Evolutionary conservation across 768 basidiomycete genomes (phyloP), one percentile per base, ranked within the genome.

Genomic region (Trametopsis cervina): DNA sequence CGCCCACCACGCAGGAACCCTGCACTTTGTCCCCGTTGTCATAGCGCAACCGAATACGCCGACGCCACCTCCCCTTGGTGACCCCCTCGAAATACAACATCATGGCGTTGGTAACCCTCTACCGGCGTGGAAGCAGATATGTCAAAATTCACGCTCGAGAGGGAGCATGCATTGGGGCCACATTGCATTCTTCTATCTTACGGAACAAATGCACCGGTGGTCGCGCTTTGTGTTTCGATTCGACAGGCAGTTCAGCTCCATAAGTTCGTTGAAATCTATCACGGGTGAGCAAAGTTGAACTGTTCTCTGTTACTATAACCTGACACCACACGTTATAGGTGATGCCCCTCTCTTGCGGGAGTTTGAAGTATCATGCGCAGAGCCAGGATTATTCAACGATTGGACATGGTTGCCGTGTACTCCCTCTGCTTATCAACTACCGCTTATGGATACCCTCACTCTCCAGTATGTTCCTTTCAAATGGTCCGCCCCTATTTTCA

Each of bases 161-260:
- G 73, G 52, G 15, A 81, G 76, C 52, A 72, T 77, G 52, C 81
- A 85, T 46, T 90, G 87, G 87, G 87, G 85, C 0, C 80, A 87
- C 54, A 83, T 90, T 25, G 83, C 82, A 0, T 78, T 89, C 39
- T 88, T 75, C 61, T 90, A 89, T 60, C 65, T 90, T 18, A 80
- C 83, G 2, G 78, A 85, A 55, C 83, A 88, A 60, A 89, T 89
- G 80, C 79, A 80, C 54, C 76, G 87, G 23, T 90, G 87, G 87
- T 74, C 85, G 59, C 73, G 86, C 20, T 90, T 90, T 56, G 75
- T 89, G 10, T 89, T 90, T 57, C 70, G 82, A 36, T 89, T 86
- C 55, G 85, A 88, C 58, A 83, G 78, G 60, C 81, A 82, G 26
- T 89, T 89, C 63, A 66, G 78, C 15, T 86, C 85, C 3, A 76